phyloP scores from a whole-genome alignment of 495 filamentous ascomycete species.

The Penicillium robsamsonii region DNA sequence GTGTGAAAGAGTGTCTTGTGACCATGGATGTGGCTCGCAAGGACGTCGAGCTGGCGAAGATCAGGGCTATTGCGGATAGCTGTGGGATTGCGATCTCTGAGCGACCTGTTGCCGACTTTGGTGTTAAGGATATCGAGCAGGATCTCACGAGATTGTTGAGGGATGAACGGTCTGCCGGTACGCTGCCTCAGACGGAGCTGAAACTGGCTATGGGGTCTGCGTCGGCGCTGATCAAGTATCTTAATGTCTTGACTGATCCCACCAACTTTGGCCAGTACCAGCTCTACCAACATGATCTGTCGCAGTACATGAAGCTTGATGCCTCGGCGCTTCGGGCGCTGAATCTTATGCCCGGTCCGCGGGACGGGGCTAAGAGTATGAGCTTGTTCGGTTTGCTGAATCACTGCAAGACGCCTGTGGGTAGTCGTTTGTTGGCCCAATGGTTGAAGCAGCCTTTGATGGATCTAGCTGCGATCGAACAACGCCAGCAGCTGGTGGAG shows the following conservation, averaged over 20 bases:
- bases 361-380: conserved; percentile 97
- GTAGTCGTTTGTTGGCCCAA: conserved; percentile 85
- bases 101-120: conserved; percentile 72
- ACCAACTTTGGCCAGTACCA: conserved; percentile 97
- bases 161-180: conserved; percentile 73
- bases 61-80: conserved; percentile 82
- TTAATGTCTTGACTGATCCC: conserved; percentile 84
- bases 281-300: conserved; percentile 94
- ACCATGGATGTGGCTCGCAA: conserved; percentile 72
- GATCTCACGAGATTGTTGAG: conserved; percentile 83
- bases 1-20: conserved; percentile 89
- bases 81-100: conserved; percentile 89
- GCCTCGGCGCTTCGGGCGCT: conserved; percentile 89
- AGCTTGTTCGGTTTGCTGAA: conserved; percentile 91
- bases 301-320: conserved; percentile 99
- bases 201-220: conserved; percentile 97
- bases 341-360: conserved; percentile 93
- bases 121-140: conserved; percentile 91
- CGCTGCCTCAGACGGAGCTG: conserved; percentile 82
- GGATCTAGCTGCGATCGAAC: conserved; percentile 85
- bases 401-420: conserved; percentile 95
- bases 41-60: conserved; percentile 86
- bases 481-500: conserved; percentile 90
- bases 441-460: conserved; percentile 99
- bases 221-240: conserved; percentile 89